These are phyloP conservation scores for Dendrocalamus latiflorus DNA, from an alignment of 202 grass and related monocot genomes.

Conservation along the genomic window DNA sequence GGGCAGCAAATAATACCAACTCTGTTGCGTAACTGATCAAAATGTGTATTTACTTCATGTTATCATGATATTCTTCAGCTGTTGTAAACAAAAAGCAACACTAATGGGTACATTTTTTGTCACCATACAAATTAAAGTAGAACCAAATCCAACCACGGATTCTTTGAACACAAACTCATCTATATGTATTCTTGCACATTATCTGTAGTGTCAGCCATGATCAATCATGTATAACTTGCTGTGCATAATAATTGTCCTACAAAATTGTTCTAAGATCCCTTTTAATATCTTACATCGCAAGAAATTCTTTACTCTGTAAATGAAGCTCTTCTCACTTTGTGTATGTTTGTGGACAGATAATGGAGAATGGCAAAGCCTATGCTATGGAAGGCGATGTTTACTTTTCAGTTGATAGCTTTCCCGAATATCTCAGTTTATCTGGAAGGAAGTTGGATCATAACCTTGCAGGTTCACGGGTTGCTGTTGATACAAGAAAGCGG, in stretches of 20 bases:
- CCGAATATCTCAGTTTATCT: conserved; percentile 72
- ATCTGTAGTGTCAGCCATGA: not conserved
- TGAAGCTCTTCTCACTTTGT: not conserved
- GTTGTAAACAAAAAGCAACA: not conserved
- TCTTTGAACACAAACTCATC: not conserved
- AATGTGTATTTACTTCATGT: not conserved
- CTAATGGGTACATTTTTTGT: not conserved
- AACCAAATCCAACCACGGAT: not conserved
- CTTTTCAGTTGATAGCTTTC: conserved; percentile 80
- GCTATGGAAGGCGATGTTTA: conserved; percentile 87
- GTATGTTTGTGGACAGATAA: conserved; percentile 52
- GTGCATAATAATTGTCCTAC: not conserved
- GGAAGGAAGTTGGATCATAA: conserved; percentile 79
- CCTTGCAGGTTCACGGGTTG: conserved; percentile 71
- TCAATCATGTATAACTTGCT: not conserved
- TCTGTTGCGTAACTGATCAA: not conserved
- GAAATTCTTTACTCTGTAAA: not conserved
- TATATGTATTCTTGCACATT: not conserved
- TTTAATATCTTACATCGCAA: not conserved
- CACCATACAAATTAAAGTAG: not conserved
- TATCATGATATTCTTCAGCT: conserved; percentile 4
- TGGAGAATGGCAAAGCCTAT: conserved; percentile 77
- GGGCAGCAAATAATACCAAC: not conserved
- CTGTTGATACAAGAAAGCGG: conserved; percentile 70
- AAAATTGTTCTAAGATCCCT: not conserved